phyloP scores from a whole-genome alignment of 1,284 basidiomycete genomes.

The Tilletia horrida region DNA sequence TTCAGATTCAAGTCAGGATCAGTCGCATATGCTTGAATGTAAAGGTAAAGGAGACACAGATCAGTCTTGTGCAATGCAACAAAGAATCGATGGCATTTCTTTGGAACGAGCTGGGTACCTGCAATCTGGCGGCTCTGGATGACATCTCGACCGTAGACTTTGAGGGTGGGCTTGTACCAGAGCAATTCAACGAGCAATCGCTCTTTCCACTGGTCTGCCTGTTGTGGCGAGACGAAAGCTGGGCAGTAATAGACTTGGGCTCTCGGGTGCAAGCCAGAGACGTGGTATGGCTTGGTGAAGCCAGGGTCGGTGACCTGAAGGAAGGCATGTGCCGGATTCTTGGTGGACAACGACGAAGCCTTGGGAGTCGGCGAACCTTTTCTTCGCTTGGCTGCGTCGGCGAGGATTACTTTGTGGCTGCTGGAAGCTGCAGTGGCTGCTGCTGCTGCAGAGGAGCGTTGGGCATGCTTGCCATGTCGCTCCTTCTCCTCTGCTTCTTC shows the following conservation, averaged over 20 bases:
- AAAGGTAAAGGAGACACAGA: background rate
- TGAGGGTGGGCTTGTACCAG: conserved; percentile 61
- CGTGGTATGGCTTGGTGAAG: conserved; percentile 26
- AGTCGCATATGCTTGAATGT: conserved; percentile 57
- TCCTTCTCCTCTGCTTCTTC: no score
- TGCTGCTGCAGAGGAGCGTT: no score
- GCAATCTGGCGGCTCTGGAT: conserved; percentile 59
- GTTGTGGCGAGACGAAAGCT: conserved; percentile 39
- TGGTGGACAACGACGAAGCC: no score
- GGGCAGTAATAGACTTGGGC: conserved; percentile 13
- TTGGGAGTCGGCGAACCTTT: no score
- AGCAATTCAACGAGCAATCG: conserved; percentile 33
- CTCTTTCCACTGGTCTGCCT: conserved; percentile 34
- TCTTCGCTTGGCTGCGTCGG: no score
- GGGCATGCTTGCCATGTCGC: no score
- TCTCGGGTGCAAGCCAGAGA: conserved; percentile 26
- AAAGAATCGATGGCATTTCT: no score
- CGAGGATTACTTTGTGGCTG: no score
- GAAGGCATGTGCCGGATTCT: conserved; percentile 18
- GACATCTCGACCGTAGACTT: conserved; percentile 60
- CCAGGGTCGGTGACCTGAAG: conserved; percentile 26
- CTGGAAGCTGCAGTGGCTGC: no score
- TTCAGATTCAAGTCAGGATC: conserved; percentile 55
- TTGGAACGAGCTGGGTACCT: background rate
- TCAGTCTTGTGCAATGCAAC: no score